Conservation (phyloP, 2,329 filamentous ascomycete species). For the Diplodia mutila region DNA sequence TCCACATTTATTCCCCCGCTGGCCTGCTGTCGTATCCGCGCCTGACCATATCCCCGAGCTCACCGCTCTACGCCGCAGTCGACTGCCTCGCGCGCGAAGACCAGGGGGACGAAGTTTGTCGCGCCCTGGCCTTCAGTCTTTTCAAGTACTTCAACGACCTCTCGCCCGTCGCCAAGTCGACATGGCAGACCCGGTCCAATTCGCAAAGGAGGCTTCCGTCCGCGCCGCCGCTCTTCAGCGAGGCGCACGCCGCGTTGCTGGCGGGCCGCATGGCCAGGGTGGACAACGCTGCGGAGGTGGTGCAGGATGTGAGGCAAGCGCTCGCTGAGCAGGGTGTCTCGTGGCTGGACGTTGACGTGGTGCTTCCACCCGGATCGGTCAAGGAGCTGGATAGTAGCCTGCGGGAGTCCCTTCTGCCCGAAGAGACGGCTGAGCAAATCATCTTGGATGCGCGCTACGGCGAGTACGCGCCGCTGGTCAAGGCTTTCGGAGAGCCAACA, state of each 20-base stretch:
- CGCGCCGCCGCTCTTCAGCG: constrained; percentile 74
- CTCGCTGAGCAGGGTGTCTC: constrained; percentile 80
- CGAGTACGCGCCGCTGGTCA: constrained; percentile 74
- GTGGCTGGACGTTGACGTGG: constrained; percentile 85
- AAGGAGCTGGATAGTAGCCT: constrained; percentile 37
- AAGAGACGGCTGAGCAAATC: constrained; percentile 64
- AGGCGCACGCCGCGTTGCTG: constrained; percentile 90
- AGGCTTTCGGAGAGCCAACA: constrained; percentile 78
- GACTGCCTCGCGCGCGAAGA: constrained; percentile 88
- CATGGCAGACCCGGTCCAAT: constrained; percentile 62
- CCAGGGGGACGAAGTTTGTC: constrained; percentile 91
- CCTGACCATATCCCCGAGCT: constrained; percentile 90
- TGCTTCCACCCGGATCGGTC: constrained; percentile 79
- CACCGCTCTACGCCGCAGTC: constrained; percentile 87
- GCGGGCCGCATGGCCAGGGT: constrained; percentile 82
- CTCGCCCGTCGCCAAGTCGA: constrained; percentile 72
- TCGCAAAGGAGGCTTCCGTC: constrained; percentile 63
- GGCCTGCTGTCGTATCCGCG: constrained; percentile 89
- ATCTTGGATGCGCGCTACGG: constrained; percentile 74
- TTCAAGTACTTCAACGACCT: constrained; percentile 94
- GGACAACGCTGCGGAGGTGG: constrained; percentile 73
- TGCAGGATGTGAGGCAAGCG: constrained; percentile 73
- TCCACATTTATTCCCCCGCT: constrained; percentile 87
- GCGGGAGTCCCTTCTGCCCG: constrained; percentile 61
- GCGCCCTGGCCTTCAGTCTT: constrained; percentile 87